Percentiles rank a stretch among this genome's conserved stretches.
Conservation (phyloP, 2,329 filamentous ascomycete species). For the Atkinsonella texensis region DNA sequence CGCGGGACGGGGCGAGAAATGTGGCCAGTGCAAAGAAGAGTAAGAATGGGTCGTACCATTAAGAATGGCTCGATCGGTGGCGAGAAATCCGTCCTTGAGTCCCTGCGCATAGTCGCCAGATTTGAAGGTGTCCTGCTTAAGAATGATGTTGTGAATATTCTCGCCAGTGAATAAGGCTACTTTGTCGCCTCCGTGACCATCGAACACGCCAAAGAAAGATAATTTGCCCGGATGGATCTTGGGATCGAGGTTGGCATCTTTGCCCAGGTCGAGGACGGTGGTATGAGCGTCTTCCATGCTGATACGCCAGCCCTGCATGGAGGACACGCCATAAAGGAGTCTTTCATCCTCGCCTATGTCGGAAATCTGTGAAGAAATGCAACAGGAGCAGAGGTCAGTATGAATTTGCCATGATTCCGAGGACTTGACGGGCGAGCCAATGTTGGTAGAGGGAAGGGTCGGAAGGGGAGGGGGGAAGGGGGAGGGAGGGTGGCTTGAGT, state of each 20-base stretch:
- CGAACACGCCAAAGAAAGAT: slow-evolving; percentile 96
- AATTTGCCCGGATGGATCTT: slow-evolving; percentile 61
- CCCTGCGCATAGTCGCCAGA: slow-evolving; percentile 87
- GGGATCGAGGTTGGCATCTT: slow-evolving; percentile 43
- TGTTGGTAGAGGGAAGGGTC: not conserved
- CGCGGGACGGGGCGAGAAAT: too few species aligned
- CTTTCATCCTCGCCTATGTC: slow-evolving; percentile 85
- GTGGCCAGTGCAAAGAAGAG: not conserved
- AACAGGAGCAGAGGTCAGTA: slow-evolving; percentile 14
- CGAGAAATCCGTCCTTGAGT: slow-evolving; percentile 92
- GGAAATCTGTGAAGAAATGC: slow-evolving; percentile 51
- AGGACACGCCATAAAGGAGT: slow-evolving; percentile 85
- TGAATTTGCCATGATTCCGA: not conserved
- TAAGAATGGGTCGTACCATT: slow-evolving; percentile 50
- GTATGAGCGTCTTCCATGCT: slow-evolving; percentile 98
- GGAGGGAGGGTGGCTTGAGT: too few species aligned
- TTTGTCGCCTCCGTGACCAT: slow-evolving; percentile 94
- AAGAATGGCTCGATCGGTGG: slow-evolving; percentile 89
- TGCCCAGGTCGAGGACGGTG: slow-evolving; percentile 67
- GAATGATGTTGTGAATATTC: slow-evolving; percentile 85
- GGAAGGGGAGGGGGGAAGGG: too few species aligned
- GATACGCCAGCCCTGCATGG: slow-evolving; percentile 99
- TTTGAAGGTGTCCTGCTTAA: slow-evolving; percentile 91
- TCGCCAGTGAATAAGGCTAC: slow-evolving; percentile 89
- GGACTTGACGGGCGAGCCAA: not conserved